phyloP scores from a whole-genome alignment of 2,329 filamentous ascomycete genomes.

The Trichoderma aggressivum region DNA sequence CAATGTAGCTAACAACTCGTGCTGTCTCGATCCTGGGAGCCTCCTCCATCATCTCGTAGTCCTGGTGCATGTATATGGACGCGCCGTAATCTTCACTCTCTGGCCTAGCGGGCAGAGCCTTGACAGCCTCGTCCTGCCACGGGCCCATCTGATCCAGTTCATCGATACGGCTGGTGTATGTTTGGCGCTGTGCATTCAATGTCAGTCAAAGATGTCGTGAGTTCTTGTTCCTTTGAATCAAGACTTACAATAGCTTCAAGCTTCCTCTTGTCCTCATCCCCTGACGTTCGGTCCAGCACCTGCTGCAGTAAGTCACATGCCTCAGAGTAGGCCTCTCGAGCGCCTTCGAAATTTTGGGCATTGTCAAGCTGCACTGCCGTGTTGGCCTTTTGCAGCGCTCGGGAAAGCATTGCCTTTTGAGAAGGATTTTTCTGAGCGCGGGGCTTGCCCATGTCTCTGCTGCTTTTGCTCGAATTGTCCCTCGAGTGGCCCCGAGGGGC shows the following conservation, averaged over 20 bases:
- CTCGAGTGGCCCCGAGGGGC: slow-evolving; percentile 32
- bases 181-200: slow-evolving; percentile 60
- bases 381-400: slow-evolving; percentile 91
- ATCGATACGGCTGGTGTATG: slow-evolving; percentile 84
- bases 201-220: not conserved
- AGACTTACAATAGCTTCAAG: slow-evolving; percentile 84
- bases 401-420: slow-evolving; percentile 95
- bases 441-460: slow-evolving; percentile 29
- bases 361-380: slow-evolving; percentile 94
- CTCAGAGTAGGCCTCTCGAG: slow-evolving; percentile 84
- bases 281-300: slow-evolving; percentile 79
- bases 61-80: slow-evolving; percentile 4
- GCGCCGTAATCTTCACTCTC: slow-evolving; percentile 47
- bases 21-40: slow-evolving; percentile 46
- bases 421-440: slow-evolving; percentile 53
- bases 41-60: not conserved
- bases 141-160: slow-evolving; percentile 74
- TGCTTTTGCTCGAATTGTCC: slow-evolving; percentile 34
- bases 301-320: slow-evolving; percentile 85
- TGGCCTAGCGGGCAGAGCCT: slow-evolving; percentile 70
- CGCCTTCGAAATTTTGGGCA: slow-evolving; percentile 89
- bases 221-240: not conserved
- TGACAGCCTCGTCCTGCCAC: slow-evolving; percentile 54
- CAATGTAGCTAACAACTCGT: slow-evolving; percentile 46
- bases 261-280: slow-evolving; percentile 83